Evolutionary conservation across 257 asterid genomes (phyloP), one percentile per base, ranked within the genome.

Genomic region (Handroanthus guayacan): DNA sequence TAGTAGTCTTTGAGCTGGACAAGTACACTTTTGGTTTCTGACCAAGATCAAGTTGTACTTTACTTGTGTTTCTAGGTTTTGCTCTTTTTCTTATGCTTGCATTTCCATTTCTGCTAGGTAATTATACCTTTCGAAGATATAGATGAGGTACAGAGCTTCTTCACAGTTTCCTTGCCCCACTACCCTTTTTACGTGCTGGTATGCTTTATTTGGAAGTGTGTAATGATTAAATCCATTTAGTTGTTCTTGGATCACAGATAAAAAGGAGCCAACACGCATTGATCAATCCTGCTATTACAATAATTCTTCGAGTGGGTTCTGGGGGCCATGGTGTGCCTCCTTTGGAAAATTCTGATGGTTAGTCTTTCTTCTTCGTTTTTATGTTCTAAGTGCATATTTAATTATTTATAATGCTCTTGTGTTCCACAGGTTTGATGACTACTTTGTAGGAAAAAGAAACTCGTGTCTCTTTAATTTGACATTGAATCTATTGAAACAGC

Each of bases 241-340:
- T 57, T 62, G 76, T 34, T 60, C 57, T 75, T 60, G 37, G 43
- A 63, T 84, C 70, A 71, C 91, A 95, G 99, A 88, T 95, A 82
- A 91, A 80, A 83, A 88, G 92, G 82, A 91, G 97, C 83, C 98
- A 91, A 77, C 99, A 92, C 79, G 97, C 97, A 71, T 80, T 92
- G 66, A 89, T 94, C 62, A 94, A 94, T 84, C 99, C 99, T 50
- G 90, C 96, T 65, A 79, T 94, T 63, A 92, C 97, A 25, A 82
- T 92, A 39, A 83, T 92, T 82, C 99, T 92, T 79, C 89, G 89
- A 74, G 84, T 82, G 75, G 97, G 99, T 81, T 92, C 92, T 62
- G 97, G 96, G 11, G 99, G 97, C 78, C 97, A 87, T 77, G 97
- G 97, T 48, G 95, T 89, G 82, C 96, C 97, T 65, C 97, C 97